Percentiles rank a stretch among this genome's conserved stretches.
phyloP scores from a whole-genome alignment of 2,329 filamentous ascomycete species.

The Orbilia ellipsospora region DNA sequence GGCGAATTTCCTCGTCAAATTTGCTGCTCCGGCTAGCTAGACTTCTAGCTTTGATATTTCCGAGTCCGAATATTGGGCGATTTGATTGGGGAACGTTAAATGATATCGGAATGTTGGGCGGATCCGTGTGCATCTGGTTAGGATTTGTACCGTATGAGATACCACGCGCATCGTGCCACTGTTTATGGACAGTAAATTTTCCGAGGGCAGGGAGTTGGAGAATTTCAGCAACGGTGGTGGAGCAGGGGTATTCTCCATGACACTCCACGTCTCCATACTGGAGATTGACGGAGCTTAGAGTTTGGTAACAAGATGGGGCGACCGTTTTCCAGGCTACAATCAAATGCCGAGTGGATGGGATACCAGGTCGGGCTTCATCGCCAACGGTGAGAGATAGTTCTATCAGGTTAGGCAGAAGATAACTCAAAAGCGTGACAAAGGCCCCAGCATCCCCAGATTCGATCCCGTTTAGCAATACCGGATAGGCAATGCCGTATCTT shows the following conservation, averaged over 20 bases:
- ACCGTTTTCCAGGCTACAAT: slow-evolving; percentile 52
- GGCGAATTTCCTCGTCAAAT: slow-evolving; percentile 45
- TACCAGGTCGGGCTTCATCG: slow-evolving; percentile 21
- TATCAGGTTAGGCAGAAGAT: slow-evolving; percentile 40
- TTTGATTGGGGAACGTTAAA: slow-evolving; percentile 14
- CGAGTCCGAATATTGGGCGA: neutral
- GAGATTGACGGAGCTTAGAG: slow-evolving; percentile 30
- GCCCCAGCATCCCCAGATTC: slow-evolving; percentile 31
- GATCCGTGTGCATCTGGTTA: slow-evolving; percentile 26
- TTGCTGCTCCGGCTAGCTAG: slow-evolving; percentile 22
- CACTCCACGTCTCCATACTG: slow-evolving; percentile 37
- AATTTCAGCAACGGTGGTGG: slow-evolving; percentile 26
- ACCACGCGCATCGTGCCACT: slow-evolving; percentile 25
- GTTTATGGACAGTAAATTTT: slow-evolving; percentile 44
- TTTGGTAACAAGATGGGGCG: slow-evolving; percentile 33
- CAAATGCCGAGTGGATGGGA: slow-evolving; percentile 42
- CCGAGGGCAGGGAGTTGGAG: slow-evolving; percentile 31
- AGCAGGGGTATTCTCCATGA: slow-evolving; percentile 37
- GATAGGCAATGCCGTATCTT: slow-evolving; percentile 41
- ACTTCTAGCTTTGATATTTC: slow-evolving; percentile 8
- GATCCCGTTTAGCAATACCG: slow-evolving; percentile 39
- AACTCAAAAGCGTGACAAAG: slow-evolving; percentile 34
- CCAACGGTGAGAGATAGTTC: slow-evolving; percentile 37
- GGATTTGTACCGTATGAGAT: slow-evolving; percentile 17
- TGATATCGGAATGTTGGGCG: slow-evolving; percentile 36